Evolutionary conservation across 345 rosid genomes (phyloP).

Genomic region (Gossypium australe): DNA sequence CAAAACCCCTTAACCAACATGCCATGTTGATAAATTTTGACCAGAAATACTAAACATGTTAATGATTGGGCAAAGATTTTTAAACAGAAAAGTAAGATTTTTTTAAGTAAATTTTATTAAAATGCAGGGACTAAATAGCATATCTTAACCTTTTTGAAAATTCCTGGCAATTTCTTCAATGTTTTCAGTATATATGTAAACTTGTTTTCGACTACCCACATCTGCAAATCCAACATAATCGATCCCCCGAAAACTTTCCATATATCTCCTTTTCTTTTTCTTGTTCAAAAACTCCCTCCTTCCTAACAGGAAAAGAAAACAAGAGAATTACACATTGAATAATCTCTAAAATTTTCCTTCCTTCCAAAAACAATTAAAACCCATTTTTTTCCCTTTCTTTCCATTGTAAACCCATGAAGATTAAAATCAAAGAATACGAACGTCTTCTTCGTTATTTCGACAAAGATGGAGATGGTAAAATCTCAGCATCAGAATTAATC

Average conservation of each 20-base stretch:
- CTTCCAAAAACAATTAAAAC: too few relatives aligned
- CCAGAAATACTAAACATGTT: too few relatives aligned
- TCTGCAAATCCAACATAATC: background rate
- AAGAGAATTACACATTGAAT: too few relatives aligned
- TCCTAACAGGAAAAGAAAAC: background rate
- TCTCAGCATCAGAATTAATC: conserved; percentile 39
- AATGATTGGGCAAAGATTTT: too few relatives aligned
- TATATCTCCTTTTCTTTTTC: background rate
- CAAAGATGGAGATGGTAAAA: conserved; percentile 40
- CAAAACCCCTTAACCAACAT: too few relatives aligned
- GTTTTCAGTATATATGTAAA: background rate
- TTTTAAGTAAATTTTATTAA: too few relatives aligned
- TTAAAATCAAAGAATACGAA: conserved; percentile 10
- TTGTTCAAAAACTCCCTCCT: background rate
- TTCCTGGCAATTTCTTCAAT: conserved; percentile 12
- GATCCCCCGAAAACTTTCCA: background rate
- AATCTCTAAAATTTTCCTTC: too few relatives aligned
- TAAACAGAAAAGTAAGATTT: too few relatives aligned
- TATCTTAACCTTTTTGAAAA: background rate
- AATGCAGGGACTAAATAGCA: too few relatives aligned
- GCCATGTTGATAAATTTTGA: too few relatives aligned
- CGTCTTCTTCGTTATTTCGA: conserved; percentile 32
- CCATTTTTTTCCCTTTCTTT: background rate
- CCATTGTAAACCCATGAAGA: background rate
- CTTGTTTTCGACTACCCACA: background rate